Evolutionary conservation across 2,329 filamentous ascomycete species (phyloP).

Genomic region (Pseudocercospora fuligena): DNA sequence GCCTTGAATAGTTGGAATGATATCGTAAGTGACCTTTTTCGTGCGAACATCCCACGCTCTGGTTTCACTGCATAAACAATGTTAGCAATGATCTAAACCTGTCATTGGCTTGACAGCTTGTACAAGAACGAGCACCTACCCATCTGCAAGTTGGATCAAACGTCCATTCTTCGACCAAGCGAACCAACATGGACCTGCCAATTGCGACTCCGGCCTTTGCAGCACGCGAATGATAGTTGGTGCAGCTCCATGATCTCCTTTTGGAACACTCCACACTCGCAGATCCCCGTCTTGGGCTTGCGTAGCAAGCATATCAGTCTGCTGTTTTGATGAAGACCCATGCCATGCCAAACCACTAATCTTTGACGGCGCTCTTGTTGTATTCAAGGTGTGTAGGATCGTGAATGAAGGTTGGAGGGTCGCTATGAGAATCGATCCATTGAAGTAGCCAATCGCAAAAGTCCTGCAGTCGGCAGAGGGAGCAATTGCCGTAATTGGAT

Average conservation of each 20-base stretch:
- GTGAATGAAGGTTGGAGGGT: slow-evolving; percentile 90
- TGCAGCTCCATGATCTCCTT: slow-evolving; percentile 70
- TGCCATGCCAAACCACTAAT: slow-evolving; percentile 92
- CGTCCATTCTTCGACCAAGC: slow-evolving; percentile 98
- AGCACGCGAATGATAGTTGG: slow-evolving; percentile 89
- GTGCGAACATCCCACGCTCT: slow-evolving; percentile 96
- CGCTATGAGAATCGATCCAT: slow-evolving; percentile 90
- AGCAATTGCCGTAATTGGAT: slow-evolving; percentile 91
- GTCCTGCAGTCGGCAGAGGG: slow-evolving; percentile 88
- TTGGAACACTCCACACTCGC: slow-evolving; percentile 94
- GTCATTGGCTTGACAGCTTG: not conserved
- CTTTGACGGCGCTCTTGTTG: slow-evolving; percentile 80
- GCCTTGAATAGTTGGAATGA: slow-evolving; percentile 81
- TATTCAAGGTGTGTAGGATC: slow-evolving; percentile 89
- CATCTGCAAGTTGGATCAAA: slow-evolving; percentile 88
- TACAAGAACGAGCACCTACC: slow-evolving; percentile 62
- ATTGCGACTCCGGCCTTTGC: slow-evolving; percentile 75
- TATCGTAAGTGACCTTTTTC: slow-evolving; percentile 92
- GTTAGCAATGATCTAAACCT: slow-evolving; percentile 5
- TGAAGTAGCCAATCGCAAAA: slow-evolving; percentile 95
- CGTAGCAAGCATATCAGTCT: slow-evolving; percentile 95
- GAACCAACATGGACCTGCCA: slow-evolving; percentile 88
- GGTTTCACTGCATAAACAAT: slow-evolving; percentile 65
- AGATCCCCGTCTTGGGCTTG: slow-evolving; percentile 92
- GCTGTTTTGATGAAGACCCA: slow-evolving; percentile 92